These are phyloP conservation scores for Hibiscus syriacus DNA, from an alignment of 345 rosid species.

Conservation along the genomic window DNA sequence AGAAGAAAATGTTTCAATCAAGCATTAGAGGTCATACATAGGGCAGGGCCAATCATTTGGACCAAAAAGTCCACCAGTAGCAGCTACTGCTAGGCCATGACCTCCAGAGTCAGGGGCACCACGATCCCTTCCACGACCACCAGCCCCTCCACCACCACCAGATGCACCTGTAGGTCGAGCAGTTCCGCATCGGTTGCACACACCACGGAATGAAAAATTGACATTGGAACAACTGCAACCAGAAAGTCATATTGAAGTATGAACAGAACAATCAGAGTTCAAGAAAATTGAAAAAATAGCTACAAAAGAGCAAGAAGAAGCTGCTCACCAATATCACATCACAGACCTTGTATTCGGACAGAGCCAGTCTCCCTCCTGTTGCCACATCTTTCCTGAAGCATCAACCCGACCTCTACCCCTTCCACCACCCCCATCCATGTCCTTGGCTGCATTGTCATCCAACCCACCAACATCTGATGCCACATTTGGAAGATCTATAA, in stretches of 20 bases:
- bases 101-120: conserved; percentile 44
- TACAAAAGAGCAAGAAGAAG: conserved; percentile 67
- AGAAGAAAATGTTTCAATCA: neutral
- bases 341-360: conserved; percentile 99
- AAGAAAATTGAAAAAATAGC: neutral
- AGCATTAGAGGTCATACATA: conserved; percentile 59
- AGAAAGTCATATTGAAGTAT: conserved; percentile 16
- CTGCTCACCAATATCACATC: conserved; percentile 99
- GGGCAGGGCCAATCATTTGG: conserved; percentile 99
- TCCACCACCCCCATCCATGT: conserved; percentile 46
- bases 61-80: conserved; percentile 80
- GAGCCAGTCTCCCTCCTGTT: conserved; percentile 97
- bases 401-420: conserved; percentile 76
- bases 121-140: conserved; percentile 84
- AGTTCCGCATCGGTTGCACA: conserved; percentile 92
- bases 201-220: conserved; percentile 97
- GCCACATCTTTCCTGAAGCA: conserved; percentile 77
- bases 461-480: conserved; percentile 34
- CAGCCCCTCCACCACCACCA: conserved; percentile 63
- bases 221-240: conserved; percentile 86
- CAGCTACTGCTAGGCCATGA: conserved; percentile 46
- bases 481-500: conserved; percentile 22
- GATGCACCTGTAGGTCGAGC: conserved; percentile 88
- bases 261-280: conserved; percentile 6
- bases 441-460: conserved; percentile 35